Percentiles rank a stretch among this genome's conserved stretches.
These are phyloP conservation scores for Zoysia japonica DNA, from an alignment of 176 grass and related monocot species.

Conservation along the genomic window DNA sequence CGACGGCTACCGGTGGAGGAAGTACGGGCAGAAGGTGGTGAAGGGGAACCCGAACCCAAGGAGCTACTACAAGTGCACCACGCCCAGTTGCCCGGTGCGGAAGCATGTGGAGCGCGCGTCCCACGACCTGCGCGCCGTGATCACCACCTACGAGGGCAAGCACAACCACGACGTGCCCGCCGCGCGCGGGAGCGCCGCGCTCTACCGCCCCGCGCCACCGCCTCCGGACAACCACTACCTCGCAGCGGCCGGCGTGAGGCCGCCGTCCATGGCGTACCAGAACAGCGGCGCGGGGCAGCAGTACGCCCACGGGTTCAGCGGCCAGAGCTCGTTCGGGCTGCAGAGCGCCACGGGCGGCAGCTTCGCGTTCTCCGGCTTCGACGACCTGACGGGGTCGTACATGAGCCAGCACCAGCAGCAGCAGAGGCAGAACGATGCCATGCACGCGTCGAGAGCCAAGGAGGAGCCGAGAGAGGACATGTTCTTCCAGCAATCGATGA, in stretches of 20 bases:
- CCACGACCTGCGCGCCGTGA: conserved; percentile 82
- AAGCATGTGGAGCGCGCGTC: conserved; percentile 99
- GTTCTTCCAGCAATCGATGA: conserved; percentile 44
- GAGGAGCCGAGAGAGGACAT: conserved; percentile 69
- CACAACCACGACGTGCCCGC: conserved; percentile 95
- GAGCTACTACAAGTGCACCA: conserved; percentile 99
- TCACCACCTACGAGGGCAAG: conserved; percentile 98
- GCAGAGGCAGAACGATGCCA: conserved; percentile 66
- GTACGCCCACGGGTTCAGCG: conserved; percentile 44
- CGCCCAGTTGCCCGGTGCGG: conserved; percentile 70
- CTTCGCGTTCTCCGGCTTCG: conserved; percentile 42
- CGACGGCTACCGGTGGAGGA: conserved; percentile 96
- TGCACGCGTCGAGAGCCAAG: conserved; percentile 59
- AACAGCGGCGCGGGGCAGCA: conserved; percentile 3
- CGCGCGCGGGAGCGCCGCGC: conserved; percentile 65
- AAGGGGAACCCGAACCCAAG: conserved; percentile 96
- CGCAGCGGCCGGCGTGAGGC: neutral
- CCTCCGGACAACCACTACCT: conserved; percentile 30
- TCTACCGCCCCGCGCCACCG: conserved; percentile 58
- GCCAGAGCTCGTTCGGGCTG: conserved; percentile 39
- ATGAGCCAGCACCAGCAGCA: conserved; percentile 66
- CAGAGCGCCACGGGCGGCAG: conserved; percentile 32
- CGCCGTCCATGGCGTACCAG: conserved; percentile 14
- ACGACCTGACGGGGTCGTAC: conserved; percentile 53
- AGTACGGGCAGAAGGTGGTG: conserved; percentile 97